Percentiles rank a stretch among this genome's conserved stretches.
phyloP scores from a whole-genome alignment of 2,329 filamentous ascomycete species.

The Fusarium denticulatum region DNA sequence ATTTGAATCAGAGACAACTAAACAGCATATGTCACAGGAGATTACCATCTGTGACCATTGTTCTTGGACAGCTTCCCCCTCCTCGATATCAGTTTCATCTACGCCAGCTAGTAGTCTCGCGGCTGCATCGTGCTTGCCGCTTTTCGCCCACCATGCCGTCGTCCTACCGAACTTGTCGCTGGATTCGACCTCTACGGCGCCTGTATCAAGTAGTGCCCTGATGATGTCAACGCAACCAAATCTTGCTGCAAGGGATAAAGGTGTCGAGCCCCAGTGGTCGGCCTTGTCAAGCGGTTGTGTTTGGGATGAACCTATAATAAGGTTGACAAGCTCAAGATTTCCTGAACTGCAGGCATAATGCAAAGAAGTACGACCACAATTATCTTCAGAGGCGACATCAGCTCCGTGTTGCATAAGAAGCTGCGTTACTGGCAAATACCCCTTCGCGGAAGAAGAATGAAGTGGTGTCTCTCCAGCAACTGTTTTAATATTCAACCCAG shows the following conservation, averaged over 20 bases:
- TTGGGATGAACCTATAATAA: rapidly evolving
- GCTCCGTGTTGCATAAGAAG: rapidly evolving
- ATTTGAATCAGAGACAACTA: rapidly evolving
- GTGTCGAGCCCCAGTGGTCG: background rate
- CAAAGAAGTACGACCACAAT: rapidly evolving
- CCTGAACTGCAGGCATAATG: background rate
- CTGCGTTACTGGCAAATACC: rapidly evolving
- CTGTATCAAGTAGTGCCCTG: rapidly evolving
- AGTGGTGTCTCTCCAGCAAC: rapidly evolving
- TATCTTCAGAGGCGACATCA: background rate
- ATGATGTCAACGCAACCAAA: rapidly evolving
- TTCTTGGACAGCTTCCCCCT: rapidly evolving
- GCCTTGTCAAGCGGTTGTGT: rapidly evolving
- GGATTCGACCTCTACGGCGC: rapidly evolving
- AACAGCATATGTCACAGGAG: background rate
- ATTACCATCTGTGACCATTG: no score
- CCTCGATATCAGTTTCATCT: rapidly evolving
- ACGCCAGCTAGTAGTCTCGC: rapidly evolving
- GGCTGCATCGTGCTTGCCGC: rapidly evolving
- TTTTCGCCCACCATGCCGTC: rapidly evolving
- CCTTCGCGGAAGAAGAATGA: rapidly evolving
- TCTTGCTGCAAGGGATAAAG: background rate
- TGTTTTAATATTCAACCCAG: rapidly evolving
- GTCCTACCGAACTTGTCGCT: background rate
- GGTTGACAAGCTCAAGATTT: rapidly evolving